phyloP scores from a whole-genome alignment of 257 asterid genomes.

The Plantago elongata region DNA sequence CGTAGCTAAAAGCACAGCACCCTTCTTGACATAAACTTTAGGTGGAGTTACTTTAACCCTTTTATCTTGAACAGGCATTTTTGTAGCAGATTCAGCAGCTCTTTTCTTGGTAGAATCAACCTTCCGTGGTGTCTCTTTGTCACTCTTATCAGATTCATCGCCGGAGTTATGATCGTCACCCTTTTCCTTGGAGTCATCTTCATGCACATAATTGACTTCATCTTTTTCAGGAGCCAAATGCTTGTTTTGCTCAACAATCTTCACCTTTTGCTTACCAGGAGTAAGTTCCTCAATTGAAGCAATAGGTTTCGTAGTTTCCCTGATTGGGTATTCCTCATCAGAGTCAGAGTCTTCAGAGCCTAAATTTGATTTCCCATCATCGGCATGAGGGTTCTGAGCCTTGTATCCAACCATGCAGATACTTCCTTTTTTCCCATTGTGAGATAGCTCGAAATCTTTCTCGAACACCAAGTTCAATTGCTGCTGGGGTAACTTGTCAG shows the following conservation, averaged over 20 bases:
- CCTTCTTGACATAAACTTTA: slow-evolving; percentile 76
- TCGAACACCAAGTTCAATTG: slow-evolving; percentile 63
- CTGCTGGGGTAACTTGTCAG: slow-evolving; percentile 71
- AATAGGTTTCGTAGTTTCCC: slow-evolving; percentile 30
- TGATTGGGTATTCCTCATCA: slow-evolving; percentile 40
- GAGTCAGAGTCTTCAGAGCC: slow-evolving; percentile 50
- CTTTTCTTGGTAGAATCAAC: slow-evolving; percentile 68
- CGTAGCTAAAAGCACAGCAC: slow-evolving; percentile 63
- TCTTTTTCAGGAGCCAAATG: slow-evolving; percentile 26
- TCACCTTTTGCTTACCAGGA: slow-evolving; percentile 52
- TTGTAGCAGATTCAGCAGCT: slow-evolving; percentile 45
- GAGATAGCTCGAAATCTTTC: slow-evolving; percentile 54
- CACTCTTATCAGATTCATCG: slow-evolving; percentile 52
- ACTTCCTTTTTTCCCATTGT: slow-evolving; percentile 70
- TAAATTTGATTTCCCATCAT: slow-evolving; percentile 14
- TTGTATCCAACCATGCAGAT: slow-evolving; percentile 65
- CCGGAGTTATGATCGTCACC: slow-evolving; percentile 40
- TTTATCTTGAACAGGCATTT: slow-evolving; percentile 66
- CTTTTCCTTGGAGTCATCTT: slow-evolving; percentile 38
- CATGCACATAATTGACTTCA: slow-evolving; percentile 31
- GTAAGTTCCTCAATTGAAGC: slow-evolving; percentile 33
- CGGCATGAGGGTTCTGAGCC: slow-evolving; percentile 45
- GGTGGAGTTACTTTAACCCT: slow-evolving; percentile 82
- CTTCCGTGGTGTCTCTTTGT: slow-evolving; percentile 85
- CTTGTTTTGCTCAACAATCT: slow-evolving; percentile 39